These are phyloP conservation scores for Globisporangium orthogonon DNA, from an alignment of 352 stramenopile species.

Conservation along the genomic window DNA sequence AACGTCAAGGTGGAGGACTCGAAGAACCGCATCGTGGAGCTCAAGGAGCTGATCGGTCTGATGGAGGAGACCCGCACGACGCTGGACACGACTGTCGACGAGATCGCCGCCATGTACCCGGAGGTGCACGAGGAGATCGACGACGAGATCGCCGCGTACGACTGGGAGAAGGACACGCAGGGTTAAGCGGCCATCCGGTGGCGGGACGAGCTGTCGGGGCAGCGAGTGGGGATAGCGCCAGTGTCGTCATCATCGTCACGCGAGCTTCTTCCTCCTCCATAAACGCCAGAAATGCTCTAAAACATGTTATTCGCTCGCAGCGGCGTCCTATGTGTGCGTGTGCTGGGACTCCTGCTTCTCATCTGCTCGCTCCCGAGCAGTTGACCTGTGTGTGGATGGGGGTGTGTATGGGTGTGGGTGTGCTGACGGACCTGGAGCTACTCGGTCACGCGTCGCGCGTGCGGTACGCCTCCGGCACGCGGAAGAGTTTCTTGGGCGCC, in stretches of 20 bases:
- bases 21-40: conserved; percentile 79
- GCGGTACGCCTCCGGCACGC: conserved; percentile 76
- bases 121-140: conserved; percentile 83
- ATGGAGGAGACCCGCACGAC: conserved; percentile 85
- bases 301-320: conserved; percentile 12
- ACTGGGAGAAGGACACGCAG: conserved; percentile 88
- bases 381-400: background rate
- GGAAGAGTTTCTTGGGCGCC: conserved; percentile 70
- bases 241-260: background rate
- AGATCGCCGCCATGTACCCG: conserved; percentile 83
- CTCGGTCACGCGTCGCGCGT: conserved; percentile 33
- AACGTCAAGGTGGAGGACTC: conserved; percentile 83
- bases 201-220: background rate
- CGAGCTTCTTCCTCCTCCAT: background rate
- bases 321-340: background rate
- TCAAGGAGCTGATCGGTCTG: conserved; percentile 75
- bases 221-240: background rate
- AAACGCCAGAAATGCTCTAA: conserved; percentile 10
- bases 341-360: background rate
- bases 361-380: background rate
- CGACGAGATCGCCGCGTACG: conserved; percentile 84
- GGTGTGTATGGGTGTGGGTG: too few relatives aligned
- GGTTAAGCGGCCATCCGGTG: conserved; percentile 26
- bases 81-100: conserved; percentile 79
- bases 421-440: background rate